A percentile compares a stretch with the other conserved stretches of the same genome.
phyloP scores from a whole-genome alignment of 202 grass and related monocot species.

The Schoenoplectus triqueter region DNA sequence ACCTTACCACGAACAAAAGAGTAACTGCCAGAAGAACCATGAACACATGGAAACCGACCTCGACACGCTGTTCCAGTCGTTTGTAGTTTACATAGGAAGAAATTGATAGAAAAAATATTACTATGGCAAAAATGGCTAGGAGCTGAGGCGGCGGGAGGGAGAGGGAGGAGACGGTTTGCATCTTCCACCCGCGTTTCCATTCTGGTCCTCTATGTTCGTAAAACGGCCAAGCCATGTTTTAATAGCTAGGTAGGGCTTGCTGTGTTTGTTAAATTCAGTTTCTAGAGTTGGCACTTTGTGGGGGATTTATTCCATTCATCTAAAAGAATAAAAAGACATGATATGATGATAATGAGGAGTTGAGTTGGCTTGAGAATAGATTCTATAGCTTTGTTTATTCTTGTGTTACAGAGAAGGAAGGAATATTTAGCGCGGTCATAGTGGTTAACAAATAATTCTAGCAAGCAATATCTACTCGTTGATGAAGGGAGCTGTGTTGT shows the following conservation, averaged over 20 bases:
- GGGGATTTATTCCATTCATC: conserved; percentile 14
- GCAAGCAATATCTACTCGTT: neutral
- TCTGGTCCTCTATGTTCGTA: conserved; percentile 36
- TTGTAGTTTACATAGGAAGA: conserved; percentile 68
- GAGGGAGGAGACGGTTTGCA: conserved; percentile 45
- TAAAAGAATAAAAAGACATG: neutral
- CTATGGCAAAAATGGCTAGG: conserved; percentile 66
- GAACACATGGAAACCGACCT: conserved; percentile 60
- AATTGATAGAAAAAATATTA: conserved; percentile 60
- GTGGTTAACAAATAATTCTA: neutral
- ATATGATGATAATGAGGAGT: neutral
- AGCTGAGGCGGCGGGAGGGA: conserved; percentile 56
- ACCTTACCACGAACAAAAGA: conserved; percentile 51
- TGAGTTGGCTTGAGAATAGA: conserved; percentile 31
- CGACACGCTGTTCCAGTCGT: conserved; percentile 52
- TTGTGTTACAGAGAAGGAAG: conserved; percentile 29
- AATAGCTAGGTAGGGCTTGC: neutral
- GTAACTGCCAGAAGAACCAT: conserved; percentile 47
- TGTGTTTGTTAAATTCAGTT: neutral
- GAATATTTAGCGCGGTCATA: neutral
- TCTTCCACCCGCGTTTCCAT: conserved; percentile 56
- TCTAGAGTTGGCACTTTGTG: neutral
- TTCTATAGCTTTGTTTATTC: conserved; percentile 32
- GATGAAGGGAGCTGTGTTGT: neutral
- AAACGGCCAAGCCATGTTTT: conserved; percentile 55